Percentiles rank a stretch among this genome's conserved stretches.
Evolutionary conservation across 441 rosid species (phyloP).

Genomic region (Pelargonium cotyledonis): DNA sequence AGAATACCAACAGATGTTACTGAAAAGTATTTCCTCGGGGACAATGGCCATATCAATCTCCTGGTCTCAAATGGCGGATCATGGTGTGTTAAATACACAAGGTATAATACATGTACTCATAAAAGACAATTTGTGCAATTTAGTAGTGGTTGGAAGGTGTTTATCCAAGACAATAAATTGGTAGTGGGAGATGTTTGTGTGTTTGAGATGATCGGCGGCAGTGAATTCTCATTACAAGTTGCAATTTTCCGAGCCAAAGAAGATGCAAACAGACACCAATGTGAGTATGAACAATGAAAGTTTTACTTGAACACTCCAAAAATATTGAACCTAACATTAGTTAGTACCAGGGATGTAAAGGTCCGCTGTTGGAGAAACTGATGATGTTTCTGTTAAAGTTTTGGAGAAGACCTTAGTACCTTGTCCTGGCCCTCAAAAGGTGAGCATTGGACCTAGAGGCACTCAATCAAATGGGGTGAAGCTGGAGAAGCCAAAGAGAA

Average conservation of each 20-base stretch:
- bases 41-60: not conserved
- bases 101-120: not conserved
- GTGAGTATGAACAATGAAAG: not conserved
- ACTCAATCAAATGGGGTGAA: not conserved
- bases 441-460: not conserved
- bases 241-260: not conserved
- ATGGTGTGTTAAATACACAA: not conserved
- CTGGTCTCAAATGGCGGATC: not conserved
- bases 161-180: not conserved
- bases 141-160: not conserved
- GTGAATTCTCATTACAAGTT: not conserved
- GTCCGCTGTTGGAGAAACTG: too few species aligned
- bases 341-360: too few species aligned
- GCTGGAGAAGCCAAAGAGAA: conserved; percentile 3
- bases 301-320: too few species aligned
- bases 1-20: not conserved
- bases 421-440: not conserved
- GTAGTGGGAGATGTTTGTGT: conserved; percentile 2
- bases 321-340: not conserved
- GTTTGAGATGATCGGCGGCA: not conserved
- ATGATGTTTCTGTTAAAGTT: too few species aligned
- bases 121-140: not conserved
- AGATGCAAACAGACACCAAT: not conserved
- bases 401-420: not conserved
- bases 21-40: not conserved